Evolutionary conservation across 164 flowering plant genomes (phyloP).

Genomic region (Dillenia suffruticosa): DNA sequence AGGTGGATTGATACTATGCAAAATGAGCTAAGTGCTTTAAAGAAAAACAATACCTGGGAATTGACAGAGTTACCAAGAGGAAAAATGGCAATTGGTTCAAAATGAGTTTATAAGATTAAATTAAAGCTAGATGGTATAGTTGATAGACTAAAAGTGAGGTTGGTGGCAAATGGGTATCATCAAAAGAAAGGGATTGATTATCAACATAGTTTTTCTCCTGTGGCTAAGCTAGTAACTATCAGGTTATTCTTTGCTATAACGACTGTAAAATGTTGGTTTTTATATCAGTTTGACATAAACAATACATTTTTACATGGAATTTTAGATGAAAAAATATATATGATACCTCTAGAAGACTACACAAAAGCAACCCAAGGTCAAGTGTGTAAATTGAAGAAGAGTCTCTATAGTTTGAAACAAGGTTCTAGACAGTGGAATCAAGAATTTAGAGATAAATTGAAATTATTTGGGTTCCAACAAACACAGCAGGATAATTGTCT

Average conservation of each 20-base stretch:
- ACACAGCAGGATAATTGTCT: neutral
- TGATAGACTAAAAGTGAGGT: neutral
- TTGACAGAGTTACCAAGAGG: neutral
- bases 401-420: slow-evolving; percentile 12
- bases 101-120: slow-evolving; percentile 2
- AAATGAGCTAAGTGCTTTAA: neutral
- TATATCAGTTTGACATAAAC: neutral
- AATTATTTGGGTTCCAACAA: neutral
- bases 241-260: neutral
- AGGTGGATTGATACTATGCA: neutral
- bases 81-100: neutral
- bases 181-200: slow-evolving; percentile 1
- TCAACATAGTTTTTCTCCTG: neutral
- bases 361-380: no score
- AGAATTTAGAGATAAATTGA: neutral
- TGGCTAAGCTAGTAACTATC: neutral
- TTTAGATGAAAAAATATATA: neutral
- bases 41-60: neutral
- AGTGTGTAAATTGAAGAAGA: slow-evolving; percentile 2
- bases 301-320: neutral
- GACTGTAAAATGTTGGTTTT: neutral
- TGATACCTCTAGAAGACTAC: neutral
- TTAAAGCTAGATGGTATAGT: neutral
- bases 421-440: slow-evolving; percentile 5
- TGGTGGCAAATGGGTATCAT: neutral